phyloP scores from a whole-genome alignment of 2,329 filamentous ascomycete genomes.

The Aureobasidium sp. region DNA sequence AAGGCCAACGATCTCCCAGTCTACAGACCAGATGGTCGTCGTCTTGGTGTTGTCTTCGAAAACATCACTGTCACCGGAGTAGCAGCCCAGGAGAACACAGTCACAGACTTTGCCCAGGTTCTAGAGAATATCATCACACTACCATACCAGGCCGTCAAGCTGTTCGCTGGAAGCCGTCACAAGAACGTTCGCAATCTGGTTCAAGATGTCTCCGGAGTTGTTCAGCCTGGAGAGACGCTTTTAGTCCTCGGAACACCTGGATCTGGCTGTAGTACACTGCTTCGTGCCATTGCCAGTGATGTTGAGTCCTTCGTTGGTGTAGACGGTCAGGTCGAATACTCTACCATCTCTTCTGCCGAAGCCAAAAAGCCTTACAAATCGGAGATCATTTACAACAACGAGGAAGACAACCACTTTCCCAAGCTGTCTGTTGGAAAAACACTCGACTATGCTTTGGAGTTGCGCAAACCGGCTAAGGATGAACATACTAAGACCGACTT shows the following conservation, averaged over 20 bases:
- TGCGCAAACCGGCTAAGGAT: slow-evolving; percentile 50
- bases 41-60: slow-evolving; percentile 10
- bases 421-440: slow-evolving; percentile 50
- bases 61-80: slow-evolving; percentile 6
- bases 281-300: slow-evolving; percentile 58
- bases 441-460: slow-evolving; percentile 46
- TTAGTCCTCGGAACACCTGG: slow-evolving; percentile 20
- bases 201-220: slow-evolving; percentile 11
- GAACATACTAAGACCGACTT: slow-evolving; percentile 46
- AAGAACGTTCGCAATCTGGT: slow-evolving; percentile 7
- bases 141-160: neutral
- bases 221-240: slow-evolving; percentile 10
- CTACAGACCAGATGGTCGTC: slow-evolving; percentile 11
- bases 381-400: slow-evolving; percentile 38
- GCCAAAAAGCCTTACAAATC: slow-evolving; percentile 67
- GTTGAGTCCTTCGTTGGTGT: slow-evolving; percentile 35
- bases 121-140: slow-evolving; percentile 9
- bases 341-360: slow-evolving; percentile 49
- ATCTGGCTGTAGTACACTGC: slow-evolving; percentile 51
- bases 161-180: slow-evolving; percentile 7
- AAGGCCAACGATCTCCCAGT: slow-evolving; percentile 3
- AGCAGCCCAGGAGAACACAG: slow-evolving; percentile 9
- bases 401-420: slow-evolving; percentile 46
- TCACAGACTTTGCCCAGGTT: slow-evolving; percentile 8
- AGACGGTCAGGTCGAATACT: slow-evolving; percentile 38